Evolutionary conservation across 164 flowering plant species (phyloP).

Genomic region (Sedum album): DNA sequence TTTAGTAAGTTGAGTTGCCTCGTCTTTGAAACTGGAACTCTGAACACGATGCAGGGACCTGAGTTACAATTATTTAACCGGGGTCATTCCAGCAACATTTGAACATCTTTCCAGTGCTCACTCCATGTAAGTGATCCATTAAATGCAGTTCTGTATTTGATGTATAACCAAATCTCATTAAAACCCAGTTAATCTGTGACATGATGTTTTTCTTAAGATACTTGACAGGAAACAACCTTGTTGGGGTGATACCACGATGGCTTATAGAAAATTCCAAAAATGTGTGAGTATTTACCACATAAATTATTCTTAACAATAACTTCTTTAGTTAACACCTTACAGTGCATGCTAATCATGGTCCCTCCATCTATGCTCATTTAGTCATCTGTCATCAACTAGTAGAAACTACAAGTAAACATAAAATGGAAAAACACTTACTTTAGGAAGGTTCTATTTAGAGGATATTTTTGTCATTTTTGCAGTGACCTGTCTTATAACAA

Average conservation of each 20-base stretch:
- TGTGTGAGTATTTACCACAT: conserved; percentile 29
- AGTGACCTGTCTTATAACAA: conserved; percentile 83
- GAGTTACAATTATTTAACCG: conserved; percentile 56
- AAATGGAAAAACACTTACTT: no score
- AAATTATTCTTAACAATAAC: no score
- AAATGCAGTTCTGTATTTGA: background rate
- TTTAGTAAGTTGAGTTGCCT: background rate
- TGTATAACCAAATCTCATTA: background rate
- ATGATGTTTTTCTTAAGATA: conserved; percentile 27
- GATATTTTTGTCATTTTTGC: conserved; percentile 11
- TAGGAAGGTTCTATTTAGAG: background rate
- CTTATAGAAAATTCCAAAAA: conserved; percentile 41
- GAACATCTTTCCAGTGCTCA: conserved; percentile 27
- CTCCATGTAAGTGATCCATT: conserved; percentile 32
- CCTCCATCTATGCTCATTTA: no score
- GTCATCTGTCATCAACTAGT: no score
- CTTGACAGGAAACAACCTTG: conserved; percentile 57
- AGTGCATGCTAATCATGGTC: no score
- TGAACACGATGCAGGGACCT: conserved; percentile 49
- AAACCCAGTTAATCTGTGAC: background rate
- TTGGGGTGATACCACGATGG: conserved; percentile 53
- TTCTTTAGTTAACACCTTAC: no score
- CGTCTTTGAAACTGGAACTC: background rate
- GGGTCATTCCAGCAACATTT: conserved; percentile 53
- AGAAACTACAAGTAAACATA: no score